Percentiles rank a stretch among this genome's conserved stretches.
Evolutionary conservation across 768 basidiomycete species (phyloP).

Genomic region (Lentinula sp.): DNA sequence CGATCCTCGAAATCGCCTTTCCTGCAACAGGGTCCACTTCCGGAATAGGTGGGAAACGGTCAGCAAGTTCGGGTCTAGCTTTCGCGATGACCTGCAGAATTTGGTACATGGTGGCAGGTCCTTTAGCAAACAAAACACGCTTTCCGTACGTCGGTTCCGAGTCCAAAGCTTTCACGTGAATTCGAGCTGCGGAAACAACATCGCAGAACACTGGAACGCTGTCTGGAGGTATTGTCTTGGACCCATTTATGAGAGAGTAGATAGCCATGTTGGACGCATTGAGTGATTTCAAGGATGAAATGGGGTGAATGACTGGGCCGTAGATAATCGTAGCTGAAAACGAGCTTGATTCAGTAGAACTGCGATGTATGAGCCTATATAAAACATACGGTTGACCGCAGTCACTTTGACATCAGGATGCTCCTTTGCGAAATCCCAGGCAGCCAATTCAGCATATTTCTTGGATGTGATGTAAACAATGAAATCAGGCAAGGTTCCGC

Average conservation of each 20-base stretch:
- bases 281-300: neutral
- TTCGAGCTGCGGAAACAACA: slow-evolving; percentile 8
- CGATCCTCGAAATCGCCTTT: neutral
- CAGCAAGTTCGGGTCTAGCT: slow-evolving; percentile 1
- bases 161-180: slow-evolving; percentile 9
- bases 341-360: neutral
- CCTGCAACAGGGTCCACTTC: neutral
- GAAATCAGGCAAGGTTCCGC: slow-evolving; percentile 1
- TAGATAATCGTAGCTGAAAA: slow-evolving; percentile 2
- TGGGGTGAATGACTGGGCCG: slow-evolving; percentile 5
- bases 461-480: slow-evolving; percentile 20
- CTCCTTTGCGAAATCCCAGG: slow-evolving; percentile 19
- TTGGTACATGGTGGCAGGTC: neutral
- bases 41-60: slow-evolving; percentile 3
- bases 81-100: neutral
- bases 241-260: neutral
- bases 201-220: slow-evolving; percentile 7
- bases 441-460: slow-evolving; percentile 18
- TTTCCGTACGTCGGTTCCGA: slow-evolving; percentile 5
- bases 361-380: neutral
- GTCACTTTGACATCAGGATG: slow-evolving; percentile 19
- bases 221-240: neutral
- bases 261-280: neutral
- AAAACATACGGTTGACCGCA: slow-evolving; percentile 12
- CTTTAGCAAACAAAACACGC: slow-evolving; percentile 7